Percentiles rank a stretch among this genome's conserved stretches.
These are phyloP conservation scores for Paramecium biaurelia DNA, from an alignment of 73 alveolate species.

Conservation along the genomic window DNA sequence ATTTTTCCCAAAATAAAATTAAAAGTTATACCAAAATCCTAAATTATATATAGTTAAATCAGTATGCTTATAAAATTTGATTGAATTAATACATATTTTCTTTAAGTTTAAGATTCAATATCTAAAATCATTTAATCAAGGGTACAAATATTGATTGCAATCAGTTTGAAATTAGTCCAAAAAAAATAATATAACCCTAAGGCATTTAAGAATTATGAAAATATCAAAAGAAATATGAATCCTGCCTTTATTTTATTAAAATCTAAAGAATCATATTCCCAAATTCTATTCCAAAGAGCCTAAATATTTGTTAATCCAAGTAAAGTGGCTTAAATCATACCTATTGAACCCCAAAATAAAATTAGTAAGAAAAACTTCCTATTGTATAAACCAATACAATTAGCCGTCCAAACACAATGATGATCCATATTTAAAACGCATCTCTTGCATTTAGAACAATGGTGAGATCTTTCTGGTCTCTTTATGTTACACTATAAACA, in stretches of 20 bases:
- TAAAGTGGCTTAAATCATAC: conserved; percentile 21
- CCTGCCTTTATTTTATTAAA: background rate
- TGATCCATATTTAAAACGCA: conserved; percentile 78
- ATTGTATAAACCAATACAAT: conserved; percentile 72
- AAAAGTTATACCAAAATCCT: conserved; percentile 22
- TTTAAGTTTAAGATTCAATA: background rate
- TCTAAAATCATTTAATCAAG: background rate
- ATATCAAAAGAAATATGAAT: background rate
- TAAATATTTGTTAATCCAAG: conserved; percentile 17
- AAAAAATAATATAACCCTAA: background rate
- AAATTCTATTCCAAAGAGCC: background rate
- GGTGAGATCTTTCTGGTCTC: conserved; percentile 79
- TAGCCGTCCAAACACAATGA: conserved; percentile 78
- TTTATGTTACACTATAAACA: conserved; percentile 60
- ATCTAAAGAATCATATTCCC: background rate
- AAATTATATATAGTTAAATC: background rate
- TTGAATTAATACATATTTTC: background rate
- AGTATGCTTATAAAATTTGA: background rate
- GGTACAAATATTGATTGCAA: background rate
- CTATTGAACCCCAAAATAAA: conserved; percentile 55
- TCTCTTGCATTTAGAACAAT: conserved; percentile 70
- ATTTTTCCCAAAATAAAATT: conserved; percentile 59
- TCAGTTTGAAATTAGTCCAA: background rate
- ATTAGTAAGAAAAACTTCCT: conserved; percentile 67
- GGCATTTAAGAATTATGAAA: background rate